phyloP scores from a whole-genome alignment of 208 protist genomes.

The Angomonas deanei region DNA sequence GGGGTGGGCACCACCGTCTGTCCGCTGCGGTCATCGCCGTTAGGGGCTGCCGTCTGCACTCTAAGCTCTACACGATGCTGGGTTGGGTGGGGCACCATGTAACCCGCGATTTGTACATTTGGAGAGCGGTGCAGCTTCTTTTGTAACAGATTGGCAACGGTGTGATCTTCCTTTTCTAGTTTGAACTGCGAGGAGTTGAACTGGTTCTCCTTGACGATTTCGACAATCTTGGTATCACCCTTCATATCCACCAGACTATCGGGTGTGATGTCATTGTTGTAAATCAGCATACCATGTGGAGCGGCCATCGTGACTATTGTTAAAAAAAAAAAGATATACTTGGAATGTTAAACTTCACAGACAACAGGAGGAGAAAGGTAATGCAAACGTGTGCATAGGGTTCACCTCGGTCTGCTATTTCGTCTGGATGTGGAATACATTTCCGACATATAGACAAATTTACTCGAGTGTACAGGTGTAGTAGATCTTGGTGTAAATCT shows the following conservation, averaged over 20 bases:
- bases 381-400: too few species aligned
- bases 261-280: slow-evolving; percentile 87
- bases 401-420: too few species aligned
- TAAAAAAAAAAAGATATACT: neutral
- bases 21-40: slow-evolving; percentile 6
- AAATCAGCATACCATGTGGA: slow-evolving; percentile 88
- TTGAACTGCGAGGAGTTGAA: slow-evolving; percentile 87
- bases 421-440: too few species aligned
- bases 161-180: slow-evolving; percentile 89
- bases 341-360: neutral
- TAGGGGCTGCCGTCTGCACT: slow-evolving; percentile 75
- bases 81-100: slow-evolving; percentile 87
- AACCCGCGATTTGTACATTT: slow-evolving; percentile 81
- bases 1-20: slow-evolving; percentile 50
- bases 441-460: too few species aligned
- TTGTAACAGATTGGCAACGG: slow-evolving; percentile 81
- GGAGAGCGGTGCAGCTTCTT: slow-evolving; percentile 84
- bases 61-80: slow-evolving; percentile 84
- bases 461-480: too few species aligned
- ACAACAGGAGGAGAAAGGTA: slow-evolving; percentile 3
- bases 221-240: slow-evolving; percentile 74
- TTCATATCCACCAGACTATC: slow-evolving; percentile 85
- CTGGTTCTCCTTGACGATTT: slow-evolving; percentile 72
- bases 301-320: slow-evolving; percentile 32
- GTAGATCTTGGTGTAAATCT: too few species aligned